Conservation (phyloP, 2,329 filamentous ascomycete species). For the Talaromyces sp. region DNA sequence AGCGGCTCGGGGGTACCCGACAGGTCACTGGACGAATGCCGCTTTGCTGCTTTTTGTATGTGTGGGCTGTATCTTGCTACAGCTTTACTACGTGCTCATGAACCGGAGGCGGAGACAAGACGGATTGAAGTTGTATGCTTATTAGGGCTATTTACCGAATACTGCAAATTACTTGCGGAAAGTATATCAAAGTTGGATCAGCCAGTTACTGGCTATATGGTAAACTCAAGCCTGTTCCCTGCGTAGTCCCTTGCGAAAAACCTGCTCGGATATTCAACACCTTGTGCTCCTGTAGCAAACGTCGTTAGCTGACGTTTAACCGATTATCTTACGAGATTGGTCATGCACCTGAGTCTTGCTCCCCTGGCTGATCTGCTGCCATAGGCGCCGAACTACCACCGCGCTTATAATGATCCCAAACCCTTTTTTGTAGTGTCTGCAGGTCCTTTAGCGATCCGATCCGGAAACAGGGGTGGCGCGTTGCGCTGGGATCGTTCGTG, state of each 20-base stretch:
- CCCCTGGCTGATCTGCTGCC: conserved; percentile 52
- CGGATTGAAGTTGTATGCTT: conserved; percentile 4
- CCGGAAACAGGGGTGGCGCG: conserved; percentile 55
- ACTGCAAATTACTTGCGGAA: not conserved
- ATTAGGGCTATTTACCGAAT: not conserved
- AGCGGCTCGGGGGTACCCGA: conserved; percentile 57
- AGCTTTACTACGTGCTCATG: conserved; percentile 50
- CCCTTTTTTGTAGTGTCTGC: conserved; percentile 38
- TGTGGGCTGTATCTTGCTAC: conserved; percentile 48
- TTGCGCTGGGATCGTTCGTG: conserved; percentile 34
- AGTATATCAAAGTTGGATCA: not conserved
- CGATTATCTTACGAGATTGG: not conserved
- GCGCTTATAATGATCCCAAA: conserved; percentile 48
- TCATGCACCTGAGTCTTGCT: conserved; percentile 33
- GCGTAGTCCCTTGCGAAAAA: conserved; percentile 59
- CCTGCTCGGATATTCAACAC: conserved; percentile 54
- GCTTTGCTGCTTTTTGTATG: conserved; percentile 55
- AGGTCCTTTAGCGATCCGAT: conserved; percentile 46
- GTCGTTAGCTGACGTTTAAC: conserved; percentile 14
- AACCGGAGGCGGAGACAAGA: conserved; percentile 25
- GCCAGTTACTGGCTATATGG: conserved; percentile 26
- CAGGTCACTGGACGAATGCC: conserved; percentile 64
- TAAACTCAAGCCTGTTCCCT: conserved; percentile 51
- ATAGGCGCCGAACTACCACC: conserved; percentile 48
- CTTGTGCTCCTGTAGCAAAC: conserved; percentile 40